Evolutionary conservation across 371 early-diverging fungal species (phyloP).

Genomic region (Zancudomyces culisetae): DNA sequence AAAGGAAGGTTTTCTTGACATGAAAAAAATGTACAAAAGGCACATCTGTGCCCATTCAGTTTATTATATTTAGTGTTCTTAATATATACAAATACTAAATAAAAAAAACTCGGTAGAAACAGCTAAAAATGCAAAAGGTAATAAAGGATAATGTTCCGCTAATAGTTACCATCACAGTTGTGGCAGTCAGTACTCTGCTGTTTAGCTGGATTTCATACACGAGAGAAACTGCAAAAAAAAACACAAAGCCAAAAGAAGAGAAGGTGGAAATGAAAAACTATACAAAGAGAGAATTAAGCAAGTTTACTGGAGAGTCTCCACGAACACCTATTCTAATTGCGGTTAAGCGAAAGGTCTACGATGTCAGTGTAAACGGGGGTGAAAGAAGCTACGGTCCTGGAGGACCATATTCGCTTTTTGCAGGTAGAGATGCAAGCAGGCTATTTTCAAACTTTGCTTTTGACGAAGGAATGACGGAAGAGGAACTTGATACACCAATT

Average conservation of each 20-base stretch:
- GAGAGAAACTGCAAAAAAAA: too few species aligned
- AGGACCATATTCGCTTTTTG: slow-evolving; percentile 82
- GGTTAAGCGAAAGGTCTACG: slow-evolving; percentile 69
- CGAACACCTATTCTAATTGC: slow-evolving; percentile 48
- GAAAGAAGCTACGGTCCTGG: slow-evolving; percentile 75
- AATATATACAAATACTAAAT: too few species aligned
- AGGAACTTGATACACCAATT: slow-evolving; percentile 46
- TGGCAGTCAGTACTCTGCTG: too few species aligned
- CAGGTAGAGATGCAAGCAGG: slow-evolving; percentile 62
- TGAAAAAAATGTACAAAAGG: too few species aligned
- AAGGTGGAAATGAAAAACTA: slow-evolving; percentile 5
- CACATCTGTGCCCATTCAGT: too few species aligned
- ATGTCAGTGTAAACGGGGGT: slow-evolving; percentile 51
- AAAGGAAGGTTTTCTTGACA: too few species aligned
- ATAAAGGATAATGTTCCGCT: too few species aligned
- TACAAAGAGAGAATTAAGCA: slow-evolving; percentile 17
- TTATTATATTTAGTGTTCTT: too few species aligned
- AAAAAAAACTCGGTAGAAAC: too few species aligned
- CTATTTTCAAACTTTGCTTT: slow-evolving; percentile 81
- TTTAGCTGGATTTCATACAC: too few species aligned
- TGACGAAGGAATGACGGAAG: slow-evolving; percentile 50
- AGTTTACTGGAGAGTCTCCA: slow-evolving; percentile 13
- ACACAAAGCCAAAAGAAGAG: neutral
- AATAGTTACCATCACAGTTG: too few species aligned
- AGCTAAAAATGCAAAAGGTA: too few species aligned